A percentile compares a stretch with the other conserved stretches of the same genome.
phyloP scores from a whole-genome alignment of 805 yeast genomes.

The Lachancea nothofagi region DNA sequence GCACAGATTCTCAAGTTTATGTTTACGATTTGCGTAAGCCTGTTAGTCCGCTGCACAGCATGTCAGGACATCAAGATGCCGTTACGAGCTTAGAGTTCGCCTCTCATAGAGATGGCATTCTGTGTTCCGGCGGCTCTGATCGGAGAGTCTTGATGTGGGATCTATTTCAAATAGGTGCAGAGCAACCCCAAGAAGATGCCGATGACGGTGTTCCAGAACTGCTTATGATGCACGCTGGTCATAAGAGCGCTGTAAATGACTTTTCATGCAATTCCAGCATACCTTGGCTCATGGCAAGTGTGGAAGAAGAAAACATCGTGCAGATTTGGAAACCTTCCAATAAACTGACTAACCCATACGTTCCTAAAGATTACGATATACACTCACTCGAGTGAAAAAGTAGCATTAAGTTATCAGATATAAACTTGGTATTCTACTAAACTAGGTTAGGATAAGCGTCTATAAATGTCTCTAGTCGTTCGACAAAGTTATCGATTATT shows the following conservation, averaged over 20 bases:
- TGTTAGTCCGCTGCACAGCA: slow-evolving; percentile 50
- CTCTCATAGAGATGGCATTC: slow-evolving; percentile 67
- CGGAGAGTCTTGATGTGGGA: slow-evolving; percentile 81
- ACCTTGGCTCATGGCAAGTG: slow-evolving; percentile 71
- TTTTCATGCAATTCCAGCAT: slow-evolving; percentile 59
- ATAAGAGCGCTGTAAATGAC: slow-evolving; percentile 71
- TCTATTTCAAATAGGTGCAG: slow-evolving; percentile 70
- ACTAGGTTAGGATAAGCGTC: slow-evolving; percentile 13
- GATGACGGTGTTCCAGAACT: slow-evolving; percentile 89
- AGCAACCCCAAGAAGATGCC: slow-evolving; percentile 79
- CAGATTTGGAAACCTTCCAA: slow-evolving; percentile 42
- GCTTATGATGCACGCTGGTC: slow-evolving; percentile 91
- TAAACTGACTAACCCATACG: slow-evolving; percentile 27
- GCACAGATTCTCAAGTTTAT: slow-evolving; percentile 59
- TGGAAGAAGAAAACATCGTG: slow-evolving; percentile 41
- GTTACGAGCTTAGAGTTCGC: slow-evolving; percentile 74
- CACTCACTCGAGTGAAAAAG: slow-evolving; percentile 15
- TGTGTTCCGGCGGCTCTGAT: slow-evolving; percentile 74
- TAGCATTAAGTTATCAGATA: slow-evolving; percentile 1
- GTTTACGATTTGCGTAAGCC: slow-evolving; percentile 58
- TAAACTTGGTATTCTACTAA: not conserved
- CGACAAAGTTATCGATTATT: slow-evolving; percentile 26
- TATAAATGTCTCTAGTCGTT: slow-evolving; percentile 27
- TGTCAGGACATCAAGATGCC: slow-evolving; percentile 74
- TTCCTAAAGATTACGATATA: slow-evolving; percentile 11